These are phyloP conservation scores for Botrytis aclada DNA, from an alignment of 2,329 filamentous ascomycete species.

Conservation along the genomic window DNA sequence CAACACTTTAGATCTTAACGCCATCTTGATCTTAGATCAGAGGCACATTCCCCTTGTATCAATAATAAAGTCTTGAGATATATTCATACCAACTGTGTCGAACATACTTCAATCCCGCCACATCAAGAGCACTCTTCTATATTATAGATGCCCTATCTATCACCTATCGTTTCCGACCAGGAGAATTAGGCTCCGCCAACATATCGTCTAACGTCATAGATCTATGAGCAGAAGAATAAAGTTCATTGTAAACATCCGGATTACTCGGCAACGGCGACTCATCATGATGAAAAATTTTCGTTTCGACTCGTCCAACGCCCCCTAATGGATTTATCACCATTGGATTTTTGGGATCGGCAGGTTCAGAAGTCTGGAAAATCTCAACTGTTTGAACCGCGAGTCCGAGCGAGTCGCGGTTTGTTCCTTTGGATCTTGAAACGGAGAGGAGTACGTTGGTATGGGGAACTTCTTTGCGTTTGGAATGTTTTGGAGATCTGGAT, in stretches of 20 bases:
- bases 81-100: no score
- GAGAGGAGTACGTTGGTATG: neutral
- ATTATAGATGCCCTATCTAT: neutral
- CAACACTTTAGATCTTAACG: neutral
- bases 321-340: slow-evolving; percentile 1
- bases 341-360: neutral
- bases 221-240: slow-evolving; percentile 1
- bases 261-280: neutral
- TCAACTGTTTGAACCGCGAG: neutral
- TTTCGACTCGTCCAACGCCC: neutral
- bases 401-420: neutral
- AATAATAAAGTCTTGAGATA: neutral
- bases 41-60: neutral
- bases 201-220: slow-evolving; percentile 8
- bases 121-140: neutral
- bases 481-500: neutral
- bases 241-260: neutral
- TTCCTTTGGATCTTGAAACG: neutral
- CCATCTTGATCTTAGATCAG: neutral
- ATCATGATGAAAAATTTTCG: slow-evolving; percentile 9
- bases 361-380: neutral
- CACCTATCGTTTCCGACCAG: neutral
- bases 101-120: no score
- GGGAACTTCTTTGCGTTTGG: neutral
- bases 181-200: neutral